These are phyloP conservation scores for Hyaloscypha variabilis DNA, from an alignment of 495 filamentous ascomycete species.

Conservation along the genomic window DNA sequence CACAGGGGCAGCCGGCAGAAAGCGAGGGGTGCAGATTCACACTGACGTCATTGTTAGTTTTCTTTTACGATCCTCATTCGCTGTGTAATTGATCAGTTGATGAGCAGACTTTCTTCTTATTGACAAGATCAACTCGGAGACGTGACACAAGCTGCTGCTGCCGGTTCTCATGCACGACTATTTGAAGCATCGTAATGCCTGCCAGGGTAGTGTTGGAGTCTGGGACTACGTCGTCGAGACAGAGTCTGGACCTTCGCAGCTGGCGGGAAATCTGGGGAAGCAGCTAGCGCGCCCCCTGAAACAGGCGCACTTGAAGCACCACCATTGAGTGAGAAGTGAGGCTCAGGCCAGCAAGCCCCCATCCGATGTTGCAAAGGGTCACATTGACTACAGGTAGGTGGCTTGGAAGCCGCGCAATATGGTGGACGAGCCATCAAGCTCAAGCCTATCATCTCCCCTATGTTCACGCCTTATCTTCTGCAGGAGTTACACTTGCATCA, in stretches of 20 bases:
- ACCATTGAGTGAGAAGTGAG: not conserved
- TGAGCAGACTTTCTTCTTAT: conserved; percentile 5
- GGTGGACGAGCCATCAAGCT: not conserved
- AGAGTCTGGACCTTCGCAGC: not conserved
- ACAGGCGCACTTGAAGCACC: not conserved
- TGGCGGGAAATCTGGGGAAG: not conserved
- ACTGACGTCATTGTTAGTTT: conserved; percentile 10
- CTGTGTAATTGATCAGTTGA: conserved; percentile 11
- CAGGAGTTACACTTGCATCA: not conserved
- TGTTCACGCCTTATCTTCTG: not conserved
- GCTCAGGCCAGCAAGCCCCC: not conserved
- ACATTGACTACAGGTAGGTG: not conserved
- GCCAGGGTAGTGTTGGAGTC: not conserved
- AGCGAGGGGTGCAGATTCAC: not conserved
- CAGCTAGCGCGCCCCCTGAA: not conserved
- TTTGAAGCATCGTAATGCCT: not conserved
- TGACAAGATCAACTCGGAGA: conserved; percentile 13
- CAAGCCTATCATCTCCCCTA: not conserved
- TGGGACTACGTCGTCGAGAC: not conserved
- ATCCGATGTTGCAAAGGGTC: not conserved
- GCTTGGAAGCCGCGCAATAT: not conserved
- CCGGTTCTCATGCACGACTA: not conserved
- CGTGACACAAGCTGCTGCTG: conserved; percentile 1
- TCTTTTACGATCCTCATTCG: not conserved
- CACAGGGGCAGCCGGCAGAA: not conserved